Conservation (phyloP, 805 yeast genomes). For the Clavispora carvajalis region DNA sequence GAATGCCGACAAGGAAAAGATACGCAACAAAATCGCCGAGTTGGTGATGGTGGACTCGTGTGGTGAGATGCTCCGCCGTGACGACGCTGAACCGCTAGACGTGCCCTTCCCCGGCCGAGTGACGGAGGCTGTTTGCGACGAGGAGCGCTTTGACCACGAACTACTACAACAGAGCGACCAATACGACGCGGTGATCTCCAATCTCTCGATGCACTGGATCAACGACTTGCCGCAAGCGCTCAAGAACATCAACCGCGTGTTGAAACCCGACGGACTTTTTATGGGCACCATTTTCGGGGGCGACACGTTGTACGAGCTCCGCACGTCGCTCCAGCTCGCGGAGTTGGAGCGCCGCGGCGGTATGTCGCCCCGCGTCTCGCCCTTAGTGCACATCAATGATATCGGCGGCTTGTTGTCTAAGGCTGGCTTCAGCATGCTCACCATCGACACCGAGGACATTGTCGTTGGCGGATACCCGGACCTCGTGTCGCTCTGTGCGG, state of each 20-base stretch:
- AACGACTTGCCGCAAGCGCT: conserved; percentile 73
- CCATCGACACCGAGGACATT: conserved; percentile 80
- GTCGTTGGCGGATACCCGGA: conserved; percentile 74
- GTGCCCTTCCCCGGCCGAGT: conserved; percentile 38
- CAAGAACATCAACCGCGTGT: conserved; percentile 47
- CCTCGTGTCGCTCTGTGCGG: conserved; percentile 59
- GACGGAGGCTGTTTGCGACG: conserved; percentile 56
- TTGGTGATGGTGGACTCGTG: conserved; percentile 68
- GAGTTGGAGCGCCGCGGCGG: conserved; percentile 79
- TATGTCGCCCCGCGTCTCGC: conserved; percentile 74
- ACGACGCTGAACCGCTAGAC: conserved; percentile 39
- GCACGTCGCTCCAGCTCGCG: conserved; percentile 76
- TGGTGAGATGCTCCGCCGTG: conserved; percentile 46
- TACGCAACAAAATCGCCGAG: conserved; percentile 46
- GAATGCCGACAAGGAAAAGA: conserved; percentile 48
- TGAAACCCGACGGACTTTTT: conserved; percentile 77
- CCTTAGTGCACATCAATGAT: conserved; percentile 73
- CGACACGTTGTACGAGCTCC: conserved; percentile 76
- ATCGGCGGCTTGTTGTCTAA: conserved; percentile 66
- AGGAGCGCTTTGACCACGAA: conserved; percentile 51
- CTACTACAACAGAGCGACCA: conserved; percentile 31
- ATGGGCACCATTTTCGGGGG: conserved; percentile 80
- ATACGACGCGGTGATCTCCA: conserved; percentile 70
- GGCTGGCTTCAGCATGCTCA: conserved; percentile 74
- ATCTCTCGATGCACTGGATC: conserved; percentile 76